Percentiles rank a stretch among this genome's conserved stretches.
These are phyloP conservation scores for Amanita rubescens DNA, from an alignment of 768 basidiomycete genomes.

Conservation along the genomic window DNA sequence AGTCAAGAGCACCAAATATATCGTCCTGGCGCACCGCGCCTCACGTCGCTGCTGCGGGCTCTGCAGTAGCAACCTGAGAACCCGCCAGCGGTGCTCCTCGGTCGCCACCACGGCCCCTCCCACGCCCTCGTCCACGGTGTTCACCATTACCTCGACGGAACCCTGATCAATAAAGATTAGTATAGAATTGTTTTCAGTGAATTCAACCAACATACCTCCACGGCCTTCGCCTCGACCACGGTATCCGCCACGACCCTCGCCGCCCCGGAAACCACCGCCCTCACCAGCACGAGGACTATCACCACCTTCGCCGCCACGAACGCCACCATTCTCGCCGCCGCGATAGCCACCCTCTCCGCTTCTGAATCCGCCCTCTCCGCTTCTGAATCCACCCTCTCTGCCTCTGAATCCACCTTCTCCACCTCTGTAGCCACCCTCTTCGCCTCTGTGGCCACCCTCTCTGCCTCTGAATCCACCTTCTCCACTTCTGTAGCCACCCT, in stretches of 20 bases:
- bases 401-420: too few relatives aligned
- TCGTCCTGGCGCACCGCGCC: not conserved
- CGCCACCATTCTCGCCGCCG: slow-evolving; percentile 14
- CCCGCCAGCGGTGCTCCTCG: not conserved
- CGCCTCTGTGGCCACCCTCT: too few relatives aligned
- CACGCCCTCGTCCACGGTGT: slow-evolving; percentile 5
- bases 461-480: too few relatives aligned
- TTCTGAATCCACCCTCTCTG: too few relatives aligned
- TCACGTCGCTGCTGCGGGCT: not conserved
- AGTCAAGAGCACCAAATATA: not conserved
- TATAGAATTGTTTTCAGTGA: too few relatives aligned
- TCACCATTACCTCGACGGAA: not conserved
- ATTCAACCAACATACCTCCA: slow-evolving; percentile 12
- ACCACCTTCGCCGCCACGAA: slow-evolving; percentile 14
- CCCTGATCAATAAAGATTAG: too few relatives aligned
- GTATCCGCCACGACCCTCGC: slow-evolving; percentile 28
- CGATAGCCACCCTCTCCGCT: too few relatives aligned
- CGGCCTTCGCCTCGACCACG: slow-evolving; percentile 24
- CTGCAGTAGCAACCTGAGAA: not conserved
- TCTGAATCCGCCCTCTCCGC: too few relatives aligned
- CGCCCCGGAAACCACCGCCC: slow-evolving; percentile 26
- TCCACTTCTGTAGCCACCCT: too few relatives aligned
- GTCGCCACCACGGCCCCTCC: not conserved
- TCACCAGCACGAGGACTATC: slow-evolving; percentile 32
- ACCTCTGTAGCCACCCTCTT: too few relatives aligned